phyloP scores from a whole-genome alignment of 2,329 filamentous ascomycete species.

The Aureobasidium pullulans region DNA sequence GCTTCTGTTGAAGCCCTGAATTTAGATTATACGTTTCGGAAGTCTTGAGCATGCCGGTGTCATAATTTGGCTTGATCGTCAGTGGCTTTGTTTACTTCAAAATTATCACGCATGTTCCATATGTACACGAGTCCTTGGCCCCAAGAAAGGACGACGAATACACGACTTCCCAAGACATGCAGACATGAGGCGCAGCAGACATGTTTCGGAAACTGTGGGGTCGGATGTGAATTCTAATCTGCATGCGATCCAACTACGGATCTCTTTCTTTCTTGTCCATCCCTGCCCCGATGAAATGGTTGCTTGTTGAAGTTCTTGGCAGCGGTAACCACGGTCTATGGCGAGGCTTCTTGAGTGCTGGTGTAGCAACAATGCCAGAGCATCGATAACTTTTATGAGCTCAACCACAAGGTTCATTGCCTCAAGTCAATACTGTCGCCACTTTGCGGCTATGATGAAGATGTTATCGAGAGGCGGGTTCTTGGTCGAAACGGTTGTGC shows the following conservation, averaged over 20 bases:
- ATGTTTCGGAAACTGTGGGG: conserved; percentile 2
- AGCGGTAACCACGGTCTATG: neutral
- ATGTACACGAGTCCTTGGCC: conserved; percentile 6
- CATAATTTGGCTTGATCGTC: neutral
- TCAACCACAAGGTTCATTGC: too few species aligned
- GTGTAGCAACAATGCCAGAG: too few species aligned
- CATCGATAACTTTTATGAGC: too few species aligned
- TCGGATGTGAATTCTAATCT: neutral
- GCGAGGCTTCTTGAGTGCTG: too few species aligned
- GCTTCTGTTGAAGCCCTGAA: conserved; percentile 56
- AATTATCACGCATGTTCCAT: neutral
- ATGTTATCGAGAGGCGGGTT: neutral
- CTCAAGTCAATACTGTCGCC: neutral
- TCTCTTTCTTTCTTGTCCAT: neutral
- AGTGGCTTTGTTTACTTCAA: neutral
- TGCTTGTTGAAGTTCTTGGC: neutral
- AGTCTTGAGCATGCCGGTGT: neutral
- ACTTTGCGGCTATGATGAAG: neutral
- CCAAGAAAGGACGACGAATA: conserved; percentile 8
- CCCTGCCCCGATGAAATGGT: neutral
- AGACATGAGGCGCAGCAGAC: conserved; percentile 3
- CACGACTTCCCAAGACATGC: conserved; percentile 1
- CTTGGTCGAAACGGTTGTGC: neutral
- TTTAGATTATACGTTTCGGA: neutral
- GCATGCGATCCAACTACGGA: neutral